Evolutionary conservation across 179 eudicot genomes (phyloP).

Genomic region (Beta corolliflora): DNA sequence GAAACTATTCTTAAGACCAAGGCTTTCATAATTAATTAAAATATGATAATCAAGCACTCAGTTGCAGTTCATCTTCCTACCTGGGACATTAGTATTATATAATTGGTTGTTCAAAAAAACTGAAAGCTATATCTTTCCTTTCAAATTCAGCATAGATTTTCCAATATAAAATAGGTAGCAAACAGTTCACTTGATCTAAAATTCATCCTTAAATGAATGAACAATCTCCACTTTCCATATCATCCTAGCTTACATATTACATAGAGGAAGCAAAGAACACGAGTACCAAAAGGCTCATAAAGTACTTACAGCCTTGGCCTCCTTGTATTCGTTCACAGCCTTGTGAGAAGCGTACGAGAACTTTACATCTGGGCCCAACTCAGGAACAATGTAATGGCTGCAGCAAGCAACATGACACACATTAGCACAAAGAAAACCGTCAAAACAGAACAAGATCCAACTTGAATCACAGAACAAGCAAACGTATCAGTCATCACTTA

Average conservation of each 20-base stretch:
- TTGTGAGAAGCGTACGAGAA: slow-evolving; percentile 90
- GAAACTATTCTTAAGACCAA: background rate
- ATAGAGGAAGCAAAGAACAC: background rate
- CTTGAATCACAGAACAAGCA: background rate
- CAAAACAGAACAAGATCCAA: background rate
- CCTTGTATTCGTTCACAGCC: slow-evolving; percentile 87
- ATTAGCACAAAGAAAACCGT: slow-evolving; percentile 12
- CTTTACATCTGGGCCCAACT: slow-evolving; percentile 84
- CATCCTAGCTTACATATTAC: background rate
- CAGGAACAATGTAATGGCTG: slow-evolving; percentile 98
- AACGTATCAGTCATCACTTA: slow-evolving; percentile 44
- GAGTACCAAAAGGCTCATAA: background rate
- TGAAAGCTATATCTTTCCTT: background rate
- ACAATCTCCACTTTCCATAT: background rate
- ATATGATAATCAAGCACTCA: no score
- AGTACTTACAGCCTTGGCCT: slow-evolving; percentile 78
- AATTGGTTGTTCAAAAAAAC: no score
- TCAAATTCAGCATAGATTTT: background rate
- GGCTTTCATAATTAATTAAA: background rate
- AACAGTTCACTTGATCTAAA: background rate
- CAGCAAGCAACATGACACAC: slow-evolving; percentile 14
- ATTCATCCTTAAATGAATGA: background rate
- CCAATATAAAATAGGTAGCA: background rate
- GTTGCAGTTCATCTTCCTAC: background rate
- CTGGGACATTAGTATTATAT: background rate